Conservation (phyloP, 805 yeast species). For the Cyberlindnera samutprakarnensis region DNA sequence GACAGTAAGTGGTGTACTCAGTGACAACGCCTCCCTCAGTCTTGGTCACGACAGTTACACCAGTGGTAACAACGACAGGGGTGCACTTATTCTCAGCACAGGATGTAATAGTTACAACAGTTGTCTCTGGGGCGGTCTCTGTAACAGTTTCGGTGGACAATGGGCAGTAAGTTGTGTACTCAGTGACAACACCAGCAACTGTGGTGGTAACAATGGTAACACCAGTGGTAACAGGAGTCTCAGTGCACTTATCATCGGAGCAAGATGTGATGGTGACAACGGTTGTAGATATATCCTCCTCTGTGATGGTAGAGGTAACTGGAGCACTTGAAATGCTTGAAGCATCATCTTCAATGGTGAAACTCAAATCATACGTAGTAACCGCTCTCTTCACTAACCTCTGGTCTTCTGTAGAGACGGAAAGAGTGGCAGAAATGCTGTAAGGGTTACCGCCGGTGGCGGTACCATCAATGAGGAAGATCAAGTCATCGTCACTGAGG, state of each 20-base stretch:
- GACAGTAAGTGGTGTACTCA: neutral
- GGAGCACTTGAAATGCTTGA: slow-evolving; percentile 7
- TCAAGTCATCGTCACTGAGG: slow-evolving; percentile 6
- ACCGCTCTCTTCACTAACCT: slow-evolving; percentile 15
- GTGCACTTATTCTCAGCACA: slow-evolving; percentile 9
- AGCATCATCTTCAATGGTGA: slow-evolving; percentile 9
- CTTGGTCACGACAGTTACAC: too few relatives aligned
- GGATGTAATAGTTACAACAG: slow-evolving; percentile 8
- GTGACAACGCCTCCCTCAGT: too few relatives aligned
- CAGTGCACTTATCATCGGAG: slow-evolving; percentile 14
- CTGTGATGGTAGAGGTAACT: slow-evolving; percentile 2
- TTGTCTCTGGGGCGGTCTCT: slow-evolving; percentile 3
- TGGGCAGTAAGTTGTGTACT: slow-evolving; percentile 20
- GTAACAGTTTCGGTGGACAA: slow-evolving; percentile 10
- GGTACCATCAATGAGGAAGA: slow-evolving; percentile 10
- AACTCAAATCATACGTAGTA: slow-evolving; percentile 3
- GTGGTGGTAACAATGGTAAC: slow-evolving; percentile 20
- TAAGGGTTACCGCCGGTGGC: slow-evolving; percentile 20
- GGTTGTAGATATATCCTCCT: neutral
- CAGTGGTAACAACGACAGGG: slow-evolving; percentile 23
- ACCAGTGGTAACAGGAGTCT: slow-evolving; percentile 22
- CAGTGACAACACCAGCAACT: slow-evolving; percentile 15
- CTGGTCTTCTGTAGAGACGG: slow-evolving; percentile 13
- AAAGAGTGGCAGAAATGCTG: slow-evolving; percentile 8
- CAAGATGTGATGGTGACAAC: slow-evolving; percentile 19